Conservation (phyloP, 225 moss, liverwort and hornwort species). For the Asterella californica region DNA sequence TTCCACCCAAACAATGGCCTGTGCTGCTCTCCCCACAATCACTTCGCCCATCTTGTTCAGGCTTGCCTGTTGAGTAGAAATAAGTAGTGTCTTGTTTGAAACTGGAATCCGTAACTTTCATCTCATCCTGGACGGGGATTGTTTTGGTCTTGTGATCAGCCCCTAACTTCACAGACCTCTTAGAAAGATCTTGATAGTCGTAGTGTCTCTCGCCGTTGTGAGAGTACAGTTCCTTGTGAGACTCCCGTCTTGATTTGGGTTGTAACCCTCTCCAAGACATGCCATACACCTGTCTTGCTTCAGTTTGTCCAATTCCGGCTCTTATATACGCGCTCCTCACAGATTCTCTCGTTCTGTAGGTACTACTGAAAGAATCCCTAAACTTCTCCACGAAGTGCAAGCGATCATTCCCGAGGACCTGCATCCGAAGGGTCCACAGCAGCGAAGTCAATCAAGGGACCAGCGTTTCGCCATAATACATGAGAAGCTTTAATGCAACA, state of each 20-base stretch:
- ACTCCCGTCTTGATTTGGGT: slow-evolving; percentile 14
- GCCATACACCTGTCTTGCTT: not conserved
- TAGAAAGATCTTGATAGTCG: not conserved
- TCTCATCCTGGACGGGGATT: not conserved
- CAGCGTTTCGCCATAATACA: not conserved
- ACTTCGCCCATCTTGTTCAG: slow-evolving; percentile 12
- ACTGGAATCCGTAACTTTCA: not conserved
- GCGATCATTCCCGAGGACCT: slow-evolving; percentile 69
- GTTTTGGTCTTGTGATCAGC: not conserved
- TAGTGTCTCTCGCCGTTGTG: slow-evolving; percentile 2
- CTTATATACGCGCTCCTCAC: slow-evolving; percentile 54
- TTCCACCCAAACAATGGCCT: slow-evolving; percentile 6
- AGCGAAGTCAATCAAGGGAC: not conserved
- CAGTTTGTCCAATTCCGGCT: slow-evolving; percentile 6
- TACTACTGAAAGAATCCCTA: slow-evolving; percentile 68
- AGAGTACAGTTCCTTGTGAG: slow-evolving; percentile 4
- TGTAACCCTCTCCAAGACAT: slow-evolving; percentile 12
- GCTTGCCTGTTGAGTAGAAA: slow-evolving; percentile 15
- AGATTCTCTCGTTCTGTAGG: slow-evolving; percentile 65
- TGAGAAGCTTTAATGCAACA: not conserved
- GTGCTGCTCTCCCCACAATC: slow-evolving; percentile 17
- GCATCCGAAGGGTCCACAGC: not conserved
- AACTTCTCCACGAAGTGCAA: slow-evolving; percentile 76
- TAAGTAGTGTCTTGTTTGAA: not conserved
- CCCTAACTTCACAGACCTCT: not conserved